Base-by-base conservation (phyloP, 495 filamentous ascomycete genomes). In the Platismatia glauca region DNA sequence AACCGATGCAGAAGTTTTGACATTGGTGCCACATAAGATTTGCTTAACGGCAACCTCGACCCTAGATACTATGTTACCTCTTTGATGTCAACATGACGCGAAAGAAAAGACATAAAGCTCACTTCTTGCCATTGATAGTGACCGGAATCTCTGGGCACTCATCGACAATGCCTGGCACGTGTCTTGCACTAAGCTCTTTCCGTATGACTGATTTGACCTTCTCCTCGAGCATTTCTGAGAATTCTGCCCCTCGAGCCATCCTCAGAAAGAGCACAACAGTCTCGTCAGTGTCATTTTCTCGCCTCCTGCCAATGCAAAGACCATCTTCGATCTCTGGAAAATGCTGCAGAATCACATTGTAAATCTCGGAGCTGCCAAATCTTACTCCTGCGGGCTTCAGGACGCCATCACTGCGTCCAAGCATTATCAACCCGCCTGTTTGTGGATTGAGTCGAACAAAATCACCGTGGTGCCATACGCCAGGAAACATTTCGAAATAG, bases 391-490 rank as follows among this genome's bases (percentile, higher is more conserved):
- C 84, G 0, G 91, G 91, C 72, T 97, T 97, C 35, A 97, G 75
- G 46, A 96, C 90, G 7, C 91, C 91, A 69, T 97, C 91, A 27
- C 91, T 92, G 57, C 91, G 83, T 44, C 91, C 91, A 0, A 96
- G 78, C 91, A 97, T 94, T 48, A 86, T 73, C 59, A 96, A 71
- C 0, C 91, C 91, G 15, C 89, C 86, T 0, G 89, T 93, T 22
- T 78, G 65, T 0, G 84, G 82, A 67, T 89, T 85, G 66, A 96
- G 78, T 31, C 87, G 82, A 18, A 96, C 82, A 69, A 96, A 97
- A 71, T 98, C 94, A 4, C 94, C 94, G 70, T 98, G 94, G 72
- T 96, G 91, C 94, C 93, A 97, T 31, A 95, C 75, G 2, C 75
- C 74, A 4, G 78, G 79, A 68, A 96, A 96, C 16, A 82, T 81